Evolutionary conservation across 1,139 yeast genomes (phyloP), one percentile per base, ranked within the genome.

Genomic region (Zygoascus meyerae): DNA sequence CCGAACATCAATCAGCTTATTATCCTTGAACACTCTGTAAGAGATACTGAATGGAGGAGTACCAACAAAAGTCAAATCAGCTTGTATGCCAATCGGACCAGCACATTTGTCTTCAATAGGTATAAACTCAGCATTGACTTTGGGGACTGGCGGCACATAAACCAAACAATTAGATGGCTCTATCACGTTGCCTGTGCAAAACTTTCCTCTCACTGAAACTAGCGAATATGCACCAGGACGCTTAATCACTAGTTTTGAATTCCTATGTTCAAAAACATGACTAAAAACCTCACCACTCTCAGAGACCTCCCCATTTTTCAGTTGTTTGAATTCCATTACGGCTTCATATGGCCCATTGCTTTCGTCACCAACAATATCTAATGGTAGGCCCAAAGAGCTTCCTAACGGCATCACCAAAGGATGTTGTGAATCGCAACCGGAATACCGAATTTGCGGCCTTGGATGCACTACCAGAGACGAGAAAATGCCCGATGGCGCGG

Each of bases 61-160:
- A 12, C 98, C 98, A 5, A 76, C 68, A 45, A 86, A 73, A 1
- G 75, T 65, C 45, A 83, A 65, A 41, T 78, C 82, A 54, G 90
- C 89, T 41, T 77, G 76, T 49, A 87, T 79, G 0, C 97, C 98
- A 8, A 87, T 81, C 45, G 90, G 86, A 1, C 98, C 98, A 31
- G 94, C 85, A 68, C 99, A 92, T 49, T 83, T 79, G 59, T 92
- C 97, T 33, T 79, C 71, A 2, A 90, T 78, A 2, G 79, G 45
- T 62, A 69, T 55, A 80, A 73, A 49, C 61, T 64, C 58, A 31
- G 65, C 68, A 4, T 56, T 47, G 16, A 78, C 68, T 5, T 72
- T 65, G 2, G 83, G 80, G 40, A 70, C 69, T 0, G 81, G 71
- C 3, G 75, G 75, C n/a, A 62, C 62, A 39, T 63, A 69, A 1